Evolutionary conservation across 1,139 yeast genomes (phyloP).

Genomic region (Candida dubliniensis): DNA sequence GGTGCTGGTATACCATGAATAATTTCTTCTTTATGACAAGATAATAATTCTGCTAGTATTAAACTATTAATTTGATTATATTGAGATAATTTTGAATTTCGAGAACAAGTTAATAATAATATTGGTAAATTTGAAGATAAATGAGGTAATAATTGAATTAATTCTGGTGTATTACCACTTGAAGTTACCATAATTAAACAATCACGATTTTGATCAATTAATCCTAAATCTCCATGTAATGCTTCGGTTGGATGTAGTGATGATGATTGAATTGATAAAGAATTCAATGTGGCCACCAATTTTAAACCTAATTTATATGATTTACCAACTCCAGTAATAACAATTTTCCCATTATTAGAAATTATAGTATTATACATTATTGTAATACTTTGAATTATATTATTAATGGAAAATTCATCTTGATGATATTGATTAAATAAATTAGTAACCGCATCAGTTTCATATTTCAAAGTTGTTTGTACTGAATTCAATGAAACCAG

Average conservation of each 20-base stretch:
- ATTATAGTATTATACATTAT: constrained; percentile 51
- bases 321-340: constrained; percentile 82
- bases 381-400: constrained; percentile 50
- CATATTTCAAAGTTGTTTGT: constrained; percentile 29
- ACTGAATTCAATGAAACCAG: constrained; percentile 28
- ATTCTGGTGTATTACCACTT: constrained; percentile 83
- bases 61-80: constrained; percentile 50
- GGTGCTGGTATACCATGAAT: constrained; percentile 90
- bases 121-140: constrained; percentile 54
- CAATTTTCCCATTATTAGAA: constrained; percentile 60
- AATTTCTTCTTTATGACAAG: constrained; percentile 54
- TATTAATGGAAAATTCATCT: constrained; percentile 46
- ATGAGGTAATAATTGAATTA: constrained; percentile 59
- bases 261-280: constrained; percentile 69
- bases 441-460: constrained; percentile 35
- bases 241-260: constrained; percentile 84
- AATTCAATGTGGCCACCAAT: constrained; percentile 78
- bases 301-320: constrained; percentile 77
- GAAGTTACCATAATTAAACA: constrained; percentile 69
- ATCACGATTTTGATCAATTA: constrained; percentile 58
- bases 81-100: constrained; percentile 45
- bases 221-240: constrained; percentile 85
- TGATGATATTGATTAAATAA: constrained; percentile 31
- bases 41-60: constrained; percentile 64
- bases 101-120: constrained; percentile 63